Evolutionary conservation across 2,329 filamentous ascomycete species (phyloP), one percentile per base, ranked within the genome.

Genomic region (Fusarium circinatum): DNA sequence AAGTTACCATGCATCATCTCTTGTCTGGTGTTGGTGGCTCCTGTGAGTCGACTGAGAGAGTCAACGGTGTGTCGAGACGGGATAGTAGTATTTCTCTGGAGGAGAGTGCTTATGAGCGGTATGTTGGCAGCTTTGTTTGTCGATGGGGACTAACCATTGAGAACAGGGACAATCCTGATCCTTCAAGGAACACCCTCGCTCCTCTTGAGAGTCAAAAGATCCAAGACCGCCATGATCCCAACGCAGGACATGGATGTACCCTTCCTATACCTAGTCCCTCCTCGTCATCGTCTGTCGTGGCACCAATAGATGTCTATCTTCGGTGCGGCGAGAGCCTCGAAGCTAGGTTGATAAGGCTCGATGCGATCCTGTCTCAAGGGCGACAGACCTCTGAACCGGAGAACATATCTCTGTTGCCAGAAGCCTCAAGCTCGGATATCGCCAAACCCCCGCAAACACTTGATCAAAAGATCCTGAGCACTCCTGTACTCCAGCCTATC

Each of bases 71-170:
- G n/a, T n/a, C 54, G 12, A 70, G 64, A 20, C 61, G 74, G 9
- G 65, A 64, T 32, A 76, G 71, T 17, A 78, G 76, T 62, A 75
- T 78, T 47, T 75, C 68, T 47, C 76, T 78, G 9, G 75, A 78
- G n/a, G 71, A 65, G 11, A 36, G 38, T 14, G 36, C 52, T 24
- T 61, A 34, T 18, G 48, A 64, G 28, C 28, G 55, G 74, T 76
- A 65, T 59, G 24, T 51, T 32, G 22, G 11, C 10, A 8, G 26
- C 5, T 5, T 47, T 34, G 47, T 22, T 45, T 36, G 32, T 22
- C 4, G 22, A 6, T 10, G 34, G 10, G 36, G 28, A 39, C 73
- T 74, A 52, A 76, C 41, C 10, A 8, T 12, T 7, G 8, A n/a
- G 44, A n/a, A 5, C 14, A 76, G 75, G 55, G 47, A 51, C 14